Conservation (phyloP, 108 stramenopile species). For the Nitzschia palea region DNA sequence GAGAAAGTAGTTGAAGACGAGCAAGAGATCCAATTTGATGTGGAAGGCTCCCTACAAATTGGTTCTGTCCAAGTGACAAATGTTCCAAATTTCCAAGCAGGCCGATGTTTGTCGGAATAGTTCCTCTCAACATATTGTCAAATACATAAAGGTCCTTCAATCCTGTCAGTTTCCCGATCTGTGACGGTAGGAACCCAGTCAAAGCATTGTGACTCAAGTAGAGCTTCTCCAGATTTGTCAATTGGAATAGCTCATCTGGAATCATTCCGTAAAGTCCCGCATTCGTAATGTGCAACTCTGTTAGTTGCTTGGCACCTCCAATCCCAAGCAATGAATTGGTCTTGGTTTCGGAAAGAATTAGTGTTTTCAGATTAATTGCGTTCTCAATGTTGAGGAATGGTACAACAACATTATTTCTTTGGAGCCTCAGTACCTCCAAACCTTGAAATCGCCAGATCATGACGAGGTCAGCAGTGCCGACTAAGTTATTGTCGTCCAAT, state of each 20-base stretch:
- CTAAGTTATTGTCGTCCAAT: constrained; percentile 58
- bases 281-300: constrained; percentile 40
- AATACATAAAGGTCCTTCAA: constrained; percentile 46
- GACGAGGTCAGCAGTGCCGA: constrained; percentile 44
- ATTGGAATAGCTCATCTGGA: constrained; percentile 38
- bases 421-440: constrained; percentile 37
- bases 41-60: constrained; percentile 44
- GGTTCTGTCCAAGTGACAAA: constrained; percentile 50
- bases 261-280: constrained; percentile 40
- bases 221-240: constrained; percentile 40
- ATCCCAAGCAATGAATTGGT: constrained; percentile 38
- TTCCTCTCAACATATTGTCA: constrained; percentile 33
- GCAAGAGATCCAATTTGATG: constrained; percentile 31
- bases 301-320: constrained; percentile 29
- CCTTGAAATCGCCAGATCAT: constrained; percentile 31
- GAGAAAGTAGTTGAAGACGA: constrained; percentile 41
- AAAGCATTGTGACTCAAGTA: constrained; percentile 55
- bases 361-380: constrained; percentile 61
- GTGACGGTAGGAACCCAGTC: constrained; percentile 36
- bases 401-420: constrained; percentile 59
- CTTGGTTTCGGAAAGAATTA: constrained; percentile 62
- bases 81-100: constrained; percentile 47
- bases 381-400: constrained; percentile 58
- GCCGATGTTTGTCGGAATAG: constrained; percentile 50
- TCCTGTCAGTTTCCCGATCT: constrained; percentile 42